Evolutionary conservation across 2,329 filamentous ascomycete genomes (phyloP).

Genomic region (Hypoxylon sp.): DNA sequence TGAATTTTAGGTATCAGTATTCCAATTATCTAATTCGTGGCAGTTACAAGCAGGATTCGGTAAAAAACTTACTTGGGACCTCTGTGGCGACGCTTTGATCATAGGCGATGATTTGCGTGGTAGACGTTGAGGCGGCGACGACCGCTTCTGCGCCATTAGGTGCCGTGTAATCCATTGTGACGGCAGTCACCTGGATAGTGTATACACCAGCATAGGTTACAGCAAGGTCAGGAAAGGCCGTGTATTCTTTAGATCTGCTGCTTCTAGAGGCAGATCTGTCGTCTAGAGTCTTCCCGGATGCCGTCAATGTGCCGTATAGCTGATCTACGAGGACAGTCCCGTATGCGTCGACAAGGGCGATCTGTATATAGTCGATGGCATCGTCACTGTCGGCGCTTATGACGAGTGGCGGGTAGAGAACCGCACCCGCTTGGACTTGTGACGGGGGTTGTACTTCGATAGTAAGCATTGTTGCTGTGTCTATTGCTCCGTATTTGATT

Average conservation of each 20-base stretch:
- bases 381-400: conserved; percentile 42
- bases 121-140: conserved; percentile 34
- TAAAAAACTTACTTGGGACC: conserved; percentile 45
- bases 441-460: conserved; percentile 49
- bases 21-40: not conserved
- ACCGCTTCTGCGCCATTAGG: conserved; percentile 32
- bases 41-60: not conserved
- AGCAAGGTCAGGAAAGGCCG: conserved; percentile 47
- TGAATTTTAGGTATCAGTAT: conserved; percentile 3
- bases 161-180: conserved; percentile 47
- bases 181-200: conserved; percentile 44
- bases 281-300: conserved; percentile 37
- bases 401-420: conserved; percentile 51
- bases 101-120: conserved; percentile 43
- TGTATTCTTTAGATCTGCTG: conserved; percentile 37
- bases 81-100: conserved; percentile 42
- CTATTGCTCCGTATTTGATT: conserved; percentile 19
- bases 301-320: conserved; percentile 45
- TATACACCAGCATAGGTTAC: conserved; percentile 47
- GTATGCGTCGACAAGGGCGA: conserved; percentile 47
- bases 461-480: conserved; percentile 41
- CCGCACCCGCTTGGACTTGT: conserved; percentile 45
- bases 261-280: conserved; percentile 37
- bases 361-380: conserved; percentile 47
- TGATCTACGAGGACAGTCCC: conserved; percentile 42